Base-by-base conservation (phyloP, 805 yeast species). In the Ascoidea asiatica region DNA sequence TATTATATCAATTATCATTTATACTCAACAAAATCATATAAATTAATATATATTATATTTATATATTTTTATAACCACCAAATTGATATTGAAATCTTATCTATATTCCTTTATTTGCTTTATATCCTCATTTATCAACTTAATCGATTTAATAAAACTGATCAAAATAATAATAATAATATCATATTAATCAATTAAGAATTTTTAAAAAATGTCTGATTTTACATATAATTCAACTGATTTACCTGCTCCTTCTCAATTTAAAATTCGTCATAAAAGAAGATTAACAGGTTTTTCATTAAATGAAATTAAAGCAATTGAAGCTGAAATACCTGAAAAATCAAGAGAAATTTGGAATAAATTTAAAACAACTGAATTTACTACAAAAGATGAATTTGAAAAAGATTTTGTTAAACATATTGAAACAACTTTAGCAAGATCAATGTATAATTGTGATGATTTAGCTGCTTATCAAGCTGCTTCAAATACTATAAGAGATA, bases 381-480 rank as follows among this genome's bases (percentile, higher is more conserved):
- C 52, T 8, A 62, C 70, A 43, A 67, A 66, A 41, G 81, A 72
- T 6, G 76, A 69, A 22, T 82, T 88, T 54, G 82, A 87, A 59
- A 56, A 66, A 37, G 70, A 71, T 47, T 83, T 88, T 58, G 81
- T 88, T 43, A 74, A 77, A 52, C 95, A 89, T 61, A 95, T 89
- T 38, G 97, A 88, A 62, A 84, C 95, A 38, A 76, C 89, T 1
- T 68, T 88, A 58, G 97, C 95, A n/a, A 73, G 97, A 55, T 85
- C 90, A 33, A 67, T 88, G 68, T 86, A 83, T 72, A 89, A 89
- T 57, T 86, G 95, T 65, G 97, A 89, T 61, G 80, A 81, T 47
- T 67, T 88, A 57, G 95, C 95, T 38, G 95, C 96, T 20, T 88
- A 89, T 59, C 94, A 84, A 59, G 95, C 96, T 0, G 77, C 94